Evolutionary conservation across 768 basidiomycete genomes (phyloP), one percentile per base, ranked within the genome.

Genomic region (Cubamyces sp.): DNA sequence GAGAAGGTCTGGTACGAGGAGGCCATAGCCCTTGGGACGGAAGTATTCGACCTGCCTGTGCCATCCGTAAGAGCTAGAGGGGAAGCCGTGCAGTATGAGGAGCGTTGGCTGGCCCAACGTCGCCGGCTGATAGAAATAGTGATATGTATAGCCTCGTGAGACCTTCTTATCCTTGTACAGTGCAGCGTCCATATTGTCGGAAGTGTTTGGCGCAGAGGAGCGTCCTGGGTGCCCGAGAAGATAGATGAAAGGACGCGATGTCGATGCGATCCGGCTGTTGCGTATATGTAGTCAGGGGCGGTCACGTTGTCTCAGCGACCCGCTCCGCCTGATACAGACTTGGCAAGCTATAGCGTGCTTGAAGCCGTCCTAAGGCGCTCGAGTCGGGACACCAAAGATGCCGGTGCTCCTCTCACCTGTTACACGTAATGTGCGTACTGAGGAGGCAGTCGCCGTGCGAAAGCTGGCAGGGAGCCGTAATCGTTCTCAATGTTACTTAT

Each of bases 1-100:
- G 12, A 84, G 74, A 64, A 79, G 73, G 64, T 84, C 83, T 0
- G 82, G 82, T 18, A 74, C 77, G 42, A 84, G 66, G 9, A 82
- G 19, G 9, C 80, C 77, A 48, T 77, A 81, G 34, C 82, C 82
- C 62, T 69, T 68, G 18, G 70, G 65, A 45, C 71, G 60, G 66
- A 83, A 75, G 66, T 74, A 70, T 49, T 70, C 64, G 50, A 80
- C 74, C 59, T 80, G 77, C 21, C 70, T 66, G 37, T 71, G 70
- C 82, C 82, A 83, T 50, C 77, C 78, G 42, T 50, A 56, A 1
- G 78, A 77, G 5, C 73, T 75, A 0, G 78, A 76, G 0, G 79
- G 81, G 49, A 79, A 82, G 15, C 81, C 80, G 56, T 82, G 81
- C 25, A 81, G 54, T 48, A 82, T 74, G 18, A 82, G 60, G 4